A percentile compares a stretch with the other conserved stretches of the same genome.
These are phyloP conservation scores for Monosporascus cannonballus DNA, from an alignment of 2,329 filamentous ascomycete genomes.

Conservation along the genomic window DNA sequence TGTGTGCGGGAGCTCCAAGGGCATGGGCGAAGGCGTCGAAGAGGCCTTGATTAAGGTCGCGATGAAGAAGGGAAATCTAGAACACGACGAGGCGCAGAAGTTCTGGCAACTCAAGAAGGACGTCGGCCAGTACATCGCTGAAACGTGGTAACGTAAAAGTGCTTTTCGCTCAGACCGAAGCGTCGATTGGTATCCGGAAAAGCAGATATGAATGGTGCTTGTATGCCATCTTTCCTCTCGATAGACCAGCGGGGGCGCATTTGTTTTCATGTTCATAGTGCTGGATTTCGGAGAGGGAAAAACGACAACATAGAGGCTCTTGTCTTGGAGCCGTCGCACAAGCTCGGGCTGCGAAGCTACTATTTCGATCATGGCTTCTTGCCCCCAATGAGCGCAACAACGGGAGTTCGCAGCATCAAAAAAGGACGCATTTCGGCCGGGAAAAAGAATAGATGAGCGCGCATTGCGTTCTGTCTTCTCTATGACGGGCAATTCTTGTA, in stretches of 20 bases:
- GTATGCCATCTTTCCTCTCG: not conserved
- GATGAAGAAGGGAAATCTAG: conserved; percentile 86
- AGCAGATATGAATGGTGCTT: not conserved
- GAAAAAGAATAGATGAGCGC: not conserved
- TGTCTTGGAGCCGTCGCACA: not conserved
- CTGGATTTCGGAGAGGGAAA: not conserved
- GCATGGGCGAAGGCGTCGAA: conserved; percentile 97
- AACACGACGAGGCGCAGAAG: conserved; percentile 70
- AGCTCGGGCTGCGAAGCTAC: not conserved
- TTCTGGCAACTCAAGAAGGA: conserved; percentile 94
- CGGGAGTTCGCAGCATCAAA: not conserved
- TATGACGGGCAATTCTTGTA: not conserved
- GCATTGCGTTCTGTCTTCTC: not conserved
- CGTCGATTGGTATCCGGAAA: not conserved
- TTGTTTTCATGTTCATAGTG: not conserved
- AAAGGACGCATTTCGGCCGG: not conserved
- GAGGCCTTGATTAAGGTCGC: conserved; percentile 81
- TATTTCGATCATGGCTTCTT: not conserved
- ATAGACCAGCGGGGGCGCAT: not conserved
- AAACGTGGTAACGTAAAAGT: conserved; percentile 49
- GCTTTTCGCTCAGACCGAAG: too few relatives aligned
- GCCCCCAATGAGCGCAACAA: not conserved
- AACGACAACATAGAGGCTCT: not conserved
- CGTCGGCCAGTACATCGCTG: conserved; percentile 91
- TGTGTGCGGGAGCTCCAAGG: conserved; percentile 89